Base-by-base conservation (phyloP, 495 filamentous ascomycete genomes). In the Jackrogersella multiformis region DNA sequence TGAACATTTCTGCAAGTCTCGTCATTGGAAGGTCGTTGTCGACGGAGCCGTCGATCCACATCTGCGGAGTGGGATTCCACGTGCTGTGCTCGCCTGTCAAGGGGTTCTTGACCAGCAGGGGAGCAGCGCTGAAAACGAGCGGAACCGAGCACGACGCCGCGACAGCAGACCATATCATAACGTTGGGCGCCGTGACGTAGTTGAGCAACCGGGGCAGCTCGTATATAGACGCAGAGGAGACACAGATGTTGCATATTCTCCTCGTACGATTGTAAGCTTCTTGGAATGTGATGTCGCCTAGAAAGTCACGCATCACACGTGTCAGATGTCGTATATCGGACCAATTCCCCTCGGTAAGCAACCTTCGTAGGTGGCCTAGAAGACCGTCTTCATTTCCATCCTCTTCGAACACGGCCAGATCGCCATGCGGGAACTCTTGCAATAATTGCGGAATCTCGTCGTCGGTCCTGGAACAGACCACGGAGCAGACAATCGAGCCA, bases 131-230 rank as follows among this genome's bases (percentile, higher is more conserved):
- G 72, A 96, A 97, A 38, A 97, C 80, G n/a, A 94, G 78, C 0
- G 94, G 94, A 0, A 98, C 92, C 0, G 94, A 95, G 72, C 94
- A 98, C 4, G 94, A 98, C 4, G 94, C 94, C 18, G 92, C 90
- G 36, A 98, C 94, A 44, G 94, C 94, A 55, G 94, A 97, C 94
- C 93, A 97, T 46, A 98, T 94, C 77, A 97, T 81, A 56, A 97
- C 94, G 72, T 97, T 94, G 0, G 94, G 93, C 9, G 93, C 90
- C 0, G 94, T 97, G 46, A 97, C 87, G 70, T 97, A 97, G 75
- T 98, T 97, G 61, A 98, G 82, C 7, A 98, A 80, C 38, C 89
- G 82, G 0, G 93, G 93, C 13, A 96, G 84, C 67, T 97, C 94
- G 73, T 95, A 96, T 36, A 94, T 83, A 32, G 91, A 90, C 0